phyloP scores from a whole-genome alignment of 2,329 filamentous ascomycete species.

The Ceratocystis lukuohia region DNA sequence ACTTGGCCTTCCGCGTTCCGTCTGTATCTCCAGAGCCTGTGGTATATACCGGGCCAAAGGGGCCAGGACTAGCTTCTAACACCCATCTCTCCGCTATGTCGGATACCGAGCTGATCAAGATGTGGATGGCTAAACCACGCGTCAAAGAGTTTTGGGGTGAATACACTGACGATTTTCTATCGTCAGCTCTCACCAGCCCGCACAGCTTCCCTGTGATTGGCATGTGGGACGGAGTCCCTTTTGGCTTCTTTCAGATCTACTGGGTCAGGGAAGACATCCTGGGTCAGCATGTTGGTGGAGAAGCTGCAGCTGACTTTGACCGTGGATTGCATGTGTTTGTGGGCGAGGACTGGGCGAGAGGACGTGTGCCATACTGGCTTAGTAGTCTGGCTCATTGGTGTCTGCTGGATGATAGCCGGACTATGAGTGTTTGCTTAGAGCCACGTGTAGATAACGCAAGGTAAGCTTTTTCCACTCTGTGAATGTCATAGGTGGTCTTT shows the following conservation, averaged over 20 bases:
- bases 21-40: conserved; percentile 52
- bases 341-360: conserved; percentile 83
- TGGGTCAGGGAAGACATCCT: conserved; percentile 90
- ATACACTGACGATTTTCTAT: conserved; percentile 53
- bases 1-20: conserved; percentile 78
- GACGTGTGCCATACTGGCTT: conserved; percentile 70
- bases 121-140: conserved; percentile 79
- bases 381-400: conserved; percentile 79
- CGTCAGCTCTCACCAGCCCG: conserved; percentile 46
- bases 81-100: conserved; percentile 33
- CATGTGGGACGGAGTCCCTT: conserved; percentile 87
- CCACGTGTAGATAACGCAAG: conserved; percentile 82
- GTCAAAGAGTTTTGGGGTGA: conserved; percentile 76
- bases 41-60: conserved; percentile 47
- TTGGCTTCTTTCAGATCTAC: conserved; percentile 96
- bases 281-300: conserved; percentile 52
- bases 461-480: conserved; percentile 36
- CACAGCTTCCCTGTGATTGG: conserved; percentile 87
- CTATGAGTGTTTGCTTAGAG: conserved; percentile 72
- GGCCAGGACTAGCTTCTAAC: conserved; percentile 27
- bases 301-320: conserved; percentile 60
- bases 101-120: conserved; percentile 52
- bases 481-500: neutral
- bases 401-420: conserved; percentile 63
- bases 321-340: conserved; percentile 78